Percentiles rank a stretch among this genome's conserved stretches.
Conservation (phyloP, 441 rosid genomes). For the Adansonia rubrostipa region DNA sequence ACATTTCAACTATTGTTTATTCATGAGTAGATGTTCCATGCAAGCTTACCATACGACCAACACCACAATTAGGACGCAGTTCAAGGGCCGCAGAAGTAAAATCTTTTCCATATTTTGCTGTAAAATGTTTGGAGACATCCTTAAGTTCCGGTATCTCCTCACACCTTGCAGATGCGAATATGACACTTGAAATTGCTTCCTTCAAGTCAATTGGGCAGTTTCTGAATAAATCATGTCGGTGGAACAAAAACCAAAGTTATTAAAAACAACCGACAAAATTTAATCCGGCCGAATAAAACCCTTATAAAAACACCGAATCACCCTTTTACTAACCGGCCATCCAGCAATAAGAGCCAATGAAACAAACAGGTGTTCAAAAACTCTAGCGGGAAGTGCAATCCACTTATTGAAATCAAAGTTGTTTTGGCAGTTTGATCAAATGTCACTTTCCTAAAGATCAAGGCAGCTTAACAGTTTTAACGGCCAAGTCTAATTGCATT, state of each 20-base stretch:
- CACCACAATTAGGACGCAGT: conserved; percentile 86
- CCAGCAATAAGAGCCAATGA: not conserved
- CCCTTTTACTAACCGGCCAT: not conserved
- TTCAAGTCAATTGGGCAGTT: conserved; percentile 87
- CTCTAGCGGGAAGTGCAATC: not conserved
- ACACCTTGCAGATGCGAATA: conserved; percentile 84
- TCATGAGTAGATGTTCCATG: not conserved
- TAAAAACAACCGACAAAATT: not conserved
- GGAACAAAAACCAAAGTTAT: conserved; percentile 16
- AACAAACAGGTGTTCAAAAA: not conserved
- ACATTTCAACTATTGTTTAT: not conserved
- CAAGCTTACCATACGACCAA: conserved; percentile 74
- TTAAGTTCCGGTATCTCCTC: conserved; percentile 79
- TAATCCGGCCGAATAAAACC: conserved; percentile 4
- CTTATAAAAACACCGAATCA: not conserved
- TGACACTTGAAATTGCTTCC: conserved; percentile 80
- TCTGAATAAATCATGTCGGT: conserved; percentile 41
- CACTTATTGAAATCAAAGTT: not conserved
- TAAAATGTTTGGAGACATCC: conserved; percentile 66
- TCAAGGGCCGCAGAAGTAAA: conserved; percentile 69
- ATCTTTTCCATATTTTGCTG: conserved; percentile 80
- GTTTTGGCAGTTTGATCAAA: not conserved
- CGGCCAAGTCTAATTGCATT: not conserved
- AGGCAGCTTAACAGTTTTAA: not conserved
- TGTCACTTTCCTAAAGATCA: not conserved